A percentile compares a stretch with the other conserved stretches of the same genome.
These are phyloP conservation scores for Triadica sebifera DNA, from an alignment of 345 rosid genomes.

Conservation along the genomic window DNA sequence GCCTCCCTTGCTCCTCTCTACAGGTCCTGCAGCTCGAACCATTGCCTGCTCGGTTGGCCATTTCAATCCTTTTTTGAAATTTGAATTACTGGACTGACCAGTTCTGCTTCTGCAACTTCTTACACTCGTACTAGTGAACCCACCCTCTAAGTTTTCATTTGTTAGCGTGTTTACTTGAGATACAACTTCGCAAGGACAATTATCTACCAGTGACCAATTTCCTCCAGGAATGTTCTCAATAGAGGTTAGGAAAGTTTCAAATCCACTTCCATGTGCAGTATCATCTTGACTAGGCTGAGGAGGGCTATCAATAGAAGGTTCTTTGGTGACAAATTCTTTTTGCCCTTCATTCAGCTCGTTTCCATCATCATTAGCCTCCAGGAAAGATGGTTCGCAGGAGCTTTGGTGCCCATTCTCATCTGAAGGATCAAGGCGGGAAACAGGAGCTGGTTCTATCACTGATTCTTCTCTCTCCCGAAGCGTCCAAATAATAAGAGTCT, in stretches of 20 bases:
- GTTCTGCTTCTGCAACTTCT: conserved; percentile 22
- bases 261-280: conserved; percentile 32
- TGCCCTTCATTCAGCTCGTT: conserved; percentile 30
- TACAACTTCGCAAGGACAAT: conserved; percentile 37
- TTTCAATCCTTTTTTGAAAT: conserved; percentile 35
- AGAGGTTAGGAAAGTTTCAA: conserved; percentile 36
- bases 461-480: conserved; percentile 64
- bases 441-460: conserved; percentile 40
- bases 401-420: conserved; percentile 66
- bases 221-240: conserved; percentile 46
- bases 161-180: conserved; percentile 34
- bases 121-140: conserved; percentile 16
- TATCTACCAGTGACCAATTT: conserved; percentile 30
- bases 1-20: conserved; percentile 40
- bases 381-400: conserved; percentile 34
- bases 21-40: conserved; percentile 27
- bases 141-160: conserved; percentile 26
- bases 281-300: conserved; percentile 32
- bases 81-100: conserved; percentile 25
- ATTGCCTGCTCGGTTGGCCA: conserved; percentile 34
- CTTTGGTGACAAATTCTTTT: conserved; percentile 29
- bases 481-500: conserved; percentile 60
- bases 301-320: conserved; percentile 40
- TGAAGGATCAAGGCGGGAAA: conserved; percentile 48
- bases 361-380: conserved; percentile 31